phyloP scores from a whole-genome alignment of 2,329 filamentous ascomycete genomes.

The Epichloe glyceriae region DNA sequence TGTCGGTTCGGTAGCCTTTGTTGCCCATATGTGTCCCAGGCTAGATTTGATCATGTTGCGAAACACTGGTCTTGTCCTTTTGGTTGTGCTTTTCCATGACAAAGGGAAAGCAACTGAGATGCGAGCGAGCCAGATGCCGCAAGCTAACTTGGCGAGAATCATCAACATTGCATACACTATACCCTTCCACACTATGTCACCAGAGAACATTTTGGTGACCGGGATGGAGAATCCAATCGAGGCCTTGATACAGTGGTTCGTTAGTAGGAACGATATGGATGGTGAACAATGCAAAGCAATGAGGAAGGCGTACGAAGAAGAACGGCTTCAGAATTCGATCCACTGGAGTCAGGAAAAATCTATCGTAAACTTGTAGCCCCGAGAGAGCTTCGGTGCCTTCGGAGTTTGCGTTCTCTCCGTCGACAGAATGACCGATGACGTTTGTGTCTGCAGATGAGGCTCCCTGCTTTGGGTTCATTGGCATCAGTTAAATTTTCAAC shows the following conservation, averaged over 20 bases:
- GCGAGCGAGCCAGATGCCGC: conserved; percentile 44
- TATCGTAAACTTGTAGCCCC: conserved; percentile 20
- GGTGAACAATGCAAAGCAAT: not conserved
- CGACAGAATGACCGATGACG: not conserved
- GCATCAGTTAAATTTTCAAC: conserved; percentile 11
- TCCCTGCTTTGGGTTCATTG: not conserved
- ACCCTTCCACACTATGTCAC: conserved; percentile 55
- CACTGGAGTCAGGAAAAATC: conserved; percentile 26
- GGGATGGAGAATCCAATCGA: conserved; percentile 69
- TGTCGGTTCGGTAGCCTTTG: not conserved
- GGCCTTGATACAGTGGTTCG: not conserved
- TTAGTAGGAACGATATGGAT: not conserved
- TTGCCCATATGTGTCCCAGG: not conserved
- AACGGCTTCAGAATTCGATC: conserved; percentile 50
- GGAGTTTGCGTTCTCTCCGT: not conserved
- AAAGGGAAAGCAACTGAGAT: conserved; percentile 3
- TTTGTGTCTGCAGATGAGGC: not conserved
- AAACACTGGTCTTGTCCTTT: not conserved
- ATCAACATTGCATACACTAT: conserved; percentile 61
- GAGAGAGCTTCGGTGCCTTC: not conserved
- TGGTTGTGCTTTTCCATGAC: not conserved
- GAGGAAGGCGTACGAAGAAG: conserved; percentile 45
- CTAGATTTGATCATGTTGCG: not conserved
- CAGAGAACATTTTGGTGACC: conserved; percentile 54
- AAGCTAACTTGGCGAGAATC: conserved; percentile 46